Base-by-base conservation (phyloP, 495 filamentous ascomycete genomes). In the Clohesyomyces aquaticus region DNA sequence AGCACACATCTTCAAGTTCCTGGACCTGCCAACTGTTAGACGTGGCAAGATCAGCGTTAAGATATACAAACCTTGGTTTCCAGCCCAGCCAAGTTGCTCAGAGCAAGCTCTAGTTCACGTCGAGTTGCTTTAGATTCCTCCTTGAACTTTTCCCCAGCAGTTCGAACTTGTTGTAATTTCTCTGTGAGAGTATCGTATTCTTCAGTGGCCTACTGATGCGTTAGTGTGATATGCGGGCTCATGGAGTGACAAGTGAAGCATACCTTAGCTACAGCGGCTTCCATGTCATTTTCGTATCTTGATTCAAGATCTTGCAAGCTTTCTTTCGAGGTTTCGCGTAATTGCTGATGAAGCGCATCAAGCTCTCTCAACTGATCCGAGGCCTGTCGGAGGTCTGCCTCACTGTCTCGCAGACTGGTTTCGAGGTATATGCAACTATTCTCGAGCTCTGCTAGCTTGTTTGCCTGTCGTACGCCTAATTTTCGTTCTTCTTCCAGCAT, bases 1-100 rank as follows among this genome's bases (percentile, higher is more conserved):
- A 35, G 26, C 66, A 55, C 3, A 29, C 61, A 32, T 59, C 42
- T 1, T 49, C 54, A 25, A 72, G 67, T 27, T 64, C 14, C 9
- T 65, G 22, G 12, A 61, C 32, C 32, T 38, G 6, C 32, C 6
- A 38, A 6, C 32, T 38, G 32, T 38, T 14, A 38, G 32, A 6
- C 14, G 14, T 6, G 32, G 32, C 14, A 6, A 14, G 32, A 14
- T 38, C n/a, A n/a, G n/a, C n/a, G n/a, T n/a, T n/a, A n/a, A n/a
- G n/a, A n/a, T 6, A 38, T 38, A 38, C 32, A 6, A 14, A 38
- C 50, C 55, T 56, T 56, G 6, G 42, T 12, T 19, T 55, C 55
- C 12, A 69, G 51, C 23, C 29, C 11, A 16, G 21, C 18, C 9
- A 63, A 14, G 11, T 38, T 23, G 8, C 3, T 42, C 29, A 55